Evolutionary conservation across 352 stramenopile genomes (phyloP).

Genomic region (Globisporangium viniferum): DNA sequence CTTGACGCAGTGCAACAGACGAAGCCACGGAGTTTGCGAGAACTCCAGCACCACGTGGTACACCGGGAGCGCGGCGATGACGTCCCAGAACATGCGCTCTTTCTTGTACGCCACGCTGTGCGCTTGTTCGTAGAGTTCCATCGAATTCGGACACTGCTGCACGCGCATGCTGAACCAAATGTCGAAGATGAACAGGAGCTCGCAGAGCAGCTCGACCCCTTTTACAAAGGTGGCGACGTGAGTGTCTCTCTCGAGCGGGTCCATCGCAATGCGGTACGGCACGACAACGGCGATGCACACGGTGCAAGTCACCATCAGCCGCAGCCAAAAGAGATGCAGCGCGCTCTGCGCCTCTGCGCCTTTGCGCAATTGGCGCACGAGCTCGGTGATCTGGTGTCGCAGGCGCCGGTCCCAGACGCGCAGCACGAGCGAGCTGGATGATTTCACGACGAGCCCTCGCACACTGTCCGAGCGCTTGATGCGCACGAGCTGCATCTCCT

Average conservation of each 20-base stretch:
- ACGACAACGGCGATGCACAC: constrained; percentile 44
- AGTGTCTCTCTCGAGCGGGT: constrained; percentile 24
- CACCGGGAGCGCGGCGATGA: constrained; percentile 34
- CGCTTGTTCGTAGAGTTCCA: constrained; percentile 58
- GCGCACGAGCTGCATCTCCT: constrained; percentile 29
- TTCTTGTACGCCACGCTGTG: constrained; percentile 34
- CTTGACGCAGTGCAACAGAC: constrained; percentile 44
- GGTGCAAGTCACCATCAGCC: constrained; percentile 24
- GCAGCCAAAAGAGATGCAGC: constrained; percentile 46
- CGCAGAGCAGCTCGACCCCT: constrained; percentile 26
- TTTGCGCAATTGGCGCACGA: constrained; percentile 18
- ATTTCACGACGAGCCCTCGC: neutral
- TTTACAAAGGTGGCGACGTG: constrained; percentile 17
- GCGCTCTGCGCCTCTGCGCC: constrained; percentile 38
- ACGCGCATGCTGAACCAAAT: constrained; percentile 52
- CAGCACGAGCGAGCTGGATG: neutral
- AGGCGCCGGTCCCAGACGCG: neutral
- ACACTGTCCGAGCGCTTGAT: constrained; percentile 12
- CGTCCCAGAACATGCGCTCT: constrained; percentile 41
- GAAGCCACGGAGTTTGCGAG: constrained; percentile 24
- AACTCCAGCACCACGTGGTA: constrained; percentile 42
- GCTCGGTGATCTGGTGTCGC: neutral
- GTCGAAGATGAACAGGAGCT: constrained; percentile 43
- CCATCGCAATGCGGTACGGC: constrained; percentile 48
- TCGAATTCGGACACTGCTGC: constrained; percentile 23